Conservation (phyloP, 352 stramenopile species). For the Phytophthora tubulina region DNA sequence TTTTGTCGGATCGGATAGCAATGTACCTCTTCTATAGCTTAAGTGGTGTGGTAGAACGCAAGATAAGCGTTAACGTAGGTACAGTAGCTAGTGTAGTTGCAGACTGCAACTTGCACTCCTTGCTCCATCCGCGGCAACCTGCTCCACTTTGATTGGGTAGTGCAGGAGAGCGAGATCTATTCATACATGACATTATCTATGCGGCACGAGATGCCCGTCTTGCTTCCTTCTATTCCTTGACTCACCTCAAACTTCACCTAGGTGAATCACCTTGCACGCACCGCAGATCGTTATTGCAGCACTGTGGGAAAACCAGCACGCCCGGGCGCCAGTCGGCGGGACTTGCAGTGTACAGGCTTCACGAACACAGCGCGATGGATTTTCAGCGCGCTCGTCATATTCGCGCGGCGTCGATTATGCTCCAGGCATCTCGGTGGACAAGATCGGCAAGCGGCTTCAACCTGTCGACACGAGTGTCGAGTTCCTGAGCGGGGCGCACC, state of each 20-base stretch:
- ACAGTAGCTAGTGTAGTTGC: too few species aligned
- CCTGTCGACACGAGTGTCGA: background rate
- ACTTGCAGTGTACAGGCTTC: background rate
- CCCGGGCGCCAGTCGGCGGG: too few species aligned
- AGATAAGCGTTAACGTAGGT: constrained; percentile 9
- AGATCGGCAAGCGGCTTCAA: constrained; percentile 1
- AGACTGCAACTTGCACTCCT: too few species aligned
- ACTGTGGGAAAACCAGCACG: constrained; percentile 3
- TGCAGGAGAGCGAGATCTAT: too few species aligned
- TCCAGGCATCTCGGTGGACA: constrained; percentile 25
- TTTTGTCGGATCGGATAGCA: constrained; percentile 5
- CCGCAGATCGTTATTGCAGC: constrained; percentile 9
- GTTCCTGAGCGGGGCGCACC: constrained; percentile 22
- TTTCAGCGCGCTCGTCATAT: constrained; percentile 22
- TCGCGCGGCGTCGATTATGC: constrained; percentile 18
- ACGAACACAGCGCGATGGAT: background rate
- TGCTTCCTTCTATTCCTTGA: background rate
- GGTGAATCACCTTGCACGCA: too few species aligned
- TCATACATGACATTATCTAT: too few species aligned
- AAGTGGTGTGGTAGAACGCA: constrained; percentile 4
- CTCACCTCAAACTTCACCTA: background rate
- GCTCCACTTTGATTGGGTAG: too few species aligned
- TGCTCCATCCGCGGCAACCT: too few species aligned
- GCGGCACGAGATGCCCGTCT: too few species aligned
- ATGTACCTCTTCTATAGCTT: background rate